Evolutionary conservation across 1,139 yeast genomes (phyloP).

Genomic region (Nadsonia commutata): DNA sequence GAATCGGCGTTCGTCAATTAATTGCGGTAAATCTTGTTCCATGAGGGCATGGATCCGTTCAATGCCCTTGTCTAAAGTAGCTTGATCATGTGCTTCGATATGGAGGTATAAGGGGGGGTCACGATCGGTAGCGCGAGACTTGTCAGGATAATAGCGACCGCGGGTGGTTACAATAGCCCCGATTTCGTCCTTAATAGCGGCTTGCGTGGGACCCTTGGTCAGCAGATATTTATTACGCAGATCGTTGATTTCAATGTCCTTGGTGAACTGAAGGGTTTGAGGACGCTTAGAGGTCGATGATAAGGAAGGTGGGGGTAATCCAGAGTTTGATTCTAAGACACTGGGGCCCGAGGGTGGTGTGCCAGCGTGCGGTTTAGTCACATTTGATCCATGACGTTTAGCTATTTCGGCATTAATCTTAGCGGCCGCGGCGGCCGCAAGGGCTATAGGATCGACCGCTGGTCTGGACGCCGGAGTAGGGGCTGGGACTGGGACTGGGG

Average conservation of each 20-base stretch:
- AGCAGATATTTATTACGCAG: constrained; percentile 25
- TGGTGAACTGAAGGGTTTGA: constrained; percentile 8
- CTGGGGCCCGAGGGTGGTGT: constrained; percentile 1
- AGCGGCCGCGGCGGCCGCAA: constrained; percentile 24
- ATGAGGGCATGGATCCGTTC: constrained; percentile 20
- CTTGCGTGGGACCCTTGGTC: constrained; percentile 24
- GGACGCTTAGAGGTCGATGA: constrained; percentile 2
- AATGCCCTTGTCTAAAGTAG: constrained; percentile 21
- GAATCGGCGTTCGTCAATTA: constrained; percentile 22
- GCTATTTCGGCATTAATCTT: constrained; percentile 21
- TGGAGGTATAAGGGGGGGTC: constrained; percentile 24
- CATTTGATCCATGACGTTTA: constrained; percentile 1
- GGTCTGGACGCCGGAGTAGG: not conserved
- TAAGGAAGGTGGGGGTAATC: constrained; percentile 1
- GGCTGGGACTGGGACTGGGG: not conserved
- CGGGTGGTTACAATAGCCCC: constrained; percentile 23
- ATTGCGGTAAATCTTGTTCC: constrained; percentile 20
- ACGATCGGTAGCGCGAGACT: constrained; percentile 20
- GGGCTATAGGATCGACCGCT: constrained; percentile 15
- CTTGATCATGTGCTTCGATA: constrained; percentile 19
- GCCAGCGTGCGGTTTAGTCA: not conserved
- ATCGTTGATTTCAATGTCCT: constrained; percentile 25
- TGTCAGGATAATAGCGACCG: constrained; percentile 27
- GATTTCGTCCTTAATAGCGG: constrained; percentile 17
- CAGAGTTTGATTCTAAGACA: constrained; percentile 1